These are phyloP conservation scores for Fusarium napiforme DNA, from an alignment of 2,329 filamentous ascomycete genomes.

Conservation along the genomic window DNA sequence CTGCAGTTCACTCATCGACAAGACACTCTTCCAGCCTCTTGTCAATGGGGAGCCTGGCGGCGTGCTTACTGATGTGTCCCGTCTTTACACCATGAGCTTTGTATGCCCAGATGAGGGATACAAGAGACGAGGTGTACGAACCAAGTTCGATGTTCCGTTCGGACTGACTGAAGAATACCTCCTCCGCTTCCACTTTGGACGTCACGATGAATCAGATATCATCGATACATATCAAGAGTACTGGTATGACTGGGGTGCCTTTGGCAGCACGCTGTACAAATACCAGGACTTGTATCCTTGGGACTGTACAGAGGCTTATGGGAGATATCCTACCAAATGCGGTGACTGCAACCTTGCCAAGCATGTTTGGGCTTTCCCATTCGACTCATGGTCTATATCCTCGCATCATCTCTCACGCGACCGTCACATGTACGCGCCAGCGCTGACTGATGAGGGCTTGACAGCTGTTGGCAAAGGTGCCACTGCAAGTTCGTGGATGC, in stretches of 20 bases:
- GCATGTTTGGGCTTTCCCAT: conserved; percentile 58
- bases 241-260: conserved; percentile 59
- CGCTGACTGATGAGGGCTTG: conserved; percentile 9
- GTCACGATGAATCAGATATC: conserved; percentile 55
- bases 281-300: conserved; percentile 58
- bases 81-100: conserved; percentile 55
- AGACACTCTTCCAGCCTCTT: conserved; percentile 45
- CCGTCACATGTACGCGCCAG: conserved; percentile 49
- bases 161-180: conserved; percentile 58
- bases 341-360: conserved; percentile 56
- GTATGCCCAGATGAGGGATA: conserved; percentile 48
- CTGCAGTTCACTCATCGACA: conserved; percentile 51
- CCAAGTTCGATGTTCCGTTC: conserved; percentile 52
- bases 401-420: conserved; percentile 53
- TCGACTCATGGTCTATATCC: conserved; percentile 57
- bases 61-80: not conserved
- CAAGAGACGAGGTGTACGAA: conserved; percentile 39
- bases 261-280: conserved; percentile 52
- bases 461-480: conserved; percentile 28
- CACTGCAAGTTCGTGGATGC: conserved; percentile 47
- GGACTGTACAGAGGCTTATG: conserved; percentile 60
- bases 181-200: conserved; percentile 52
- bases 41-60: conserved; percentile 8
- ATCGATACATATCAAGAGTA: conserved; percentile 58
- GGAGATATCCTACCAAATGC: conserved; percentile 51